Base-by-base conservation (phyloP, 352 stramenopile species). In the Globisporangium echinulatum region DNA sequence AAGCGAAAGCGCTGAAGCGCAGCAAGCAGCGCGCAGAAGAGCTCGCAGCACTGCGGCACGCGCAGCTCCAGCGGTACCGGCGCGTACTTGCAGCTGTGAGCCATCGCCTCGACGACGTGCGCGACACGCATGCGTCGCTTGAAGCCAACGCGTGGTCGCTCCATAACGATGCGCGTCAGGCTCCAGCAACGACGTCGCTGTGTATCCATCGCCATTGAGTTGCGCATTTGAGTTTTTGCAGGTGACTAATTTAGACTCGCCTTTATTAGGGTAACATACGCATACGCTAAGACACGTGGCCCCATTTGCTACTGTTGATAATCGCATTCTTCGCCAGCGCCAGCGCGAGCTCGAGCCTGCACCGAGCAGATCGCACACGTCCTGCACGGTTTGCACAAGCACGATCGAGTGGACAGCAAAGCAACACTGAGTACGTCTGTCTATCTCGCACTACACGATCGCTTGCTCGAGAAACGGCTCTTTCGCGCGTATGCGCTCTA, bases 381-480 rank as follows among this genome's bases (percentile, higher is more conserved):
- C 25, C 25, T 33, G 25, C 19, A 25, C 19, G 19, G 19, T 25
- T 25, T 25, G 19, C 25, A 33, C 25, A 33, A 33, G 25, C 25
- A 3, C 25, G 25, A 33, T 33, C 25, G 25, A 33, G 25, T 33
- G 74, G 64, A 10, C 33, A 53, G 37, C 7, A n/a, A 47, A 14
- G 25, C 14, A 13, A 47, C 46, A 50, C 8, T 7, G 13, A 49
- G 37, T 14, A 57, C 56, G 49, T 13, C 25, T 9, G 7, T 13
- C 11, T 47, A 40, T 15, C 15, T 33, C 25, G 3, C 25, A 57
- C 64, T 87, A 92, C 49, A 92, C 83, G 46, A 92, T 90, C 52
- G 73, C 75, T 50, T 83, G 77, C 62, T 92, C 83, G 33, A 90
- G 56, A 59, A 90, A 92, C 17, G 77, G 81, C 61, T 81, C 66